phyloP scores from a whole-genome alignment of 2,329 filamentous ascomycete genomes.

The Penicillium sp. region DNA sequence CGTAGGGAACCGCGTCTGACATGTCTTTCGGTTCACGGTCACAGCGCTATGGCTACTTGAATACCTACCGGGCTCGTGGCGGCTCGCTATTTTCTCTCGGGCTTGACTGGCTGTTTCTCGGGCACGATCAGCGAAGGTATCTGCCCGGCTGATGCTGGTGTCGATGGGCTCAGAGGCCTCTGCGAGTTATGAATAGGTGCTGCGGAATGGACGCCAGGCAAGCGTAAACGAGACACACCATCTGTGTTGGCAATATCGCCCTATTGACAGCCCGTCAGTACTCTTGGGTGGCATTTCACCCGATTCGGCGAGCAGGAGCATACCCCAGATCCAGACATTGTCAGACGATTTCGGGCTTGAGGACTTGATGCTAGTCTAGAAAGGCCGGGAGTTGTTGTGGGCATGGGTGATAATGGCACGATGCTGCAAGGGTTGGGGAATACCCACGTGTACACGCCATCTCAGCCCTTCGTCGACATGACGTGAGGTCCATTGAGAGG shows the following conservation, averaged over 20 bases:
- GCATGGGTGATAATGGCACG: not conserved
- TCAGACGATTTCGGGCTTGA: not conserved
- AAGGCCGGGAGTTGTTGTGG: no score
- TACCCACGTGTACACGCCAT: not conserved
- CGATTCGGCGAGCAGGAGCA: no score
- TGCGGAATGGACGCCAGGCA: no score
- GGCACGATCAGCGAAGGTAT: slow-evolving; percentile 10
- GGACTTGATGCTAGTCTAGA: no score
- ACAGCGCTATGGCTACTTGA: not conserved
- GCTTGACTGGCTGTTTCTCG: slow-evolving; percentile 20
- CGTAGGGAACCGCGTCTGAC: no score
- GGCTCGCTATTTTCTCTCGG: slow-evolving; percentile 17
- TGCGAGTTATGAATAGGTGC: slow-evolving; percentile 1
- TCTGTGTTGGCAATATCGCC: slow-evolving; percentile 11
- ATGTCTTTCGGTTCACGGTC: no score
- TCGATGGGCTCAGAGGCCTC: slow-evolving; percentile 19
- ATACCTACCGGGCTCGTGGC: slow-evolving; percentile 23
- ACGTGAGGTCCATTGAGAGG: slow-evolving; percentile 2
- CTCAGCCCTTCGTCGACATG: slow-evolving; percentile 3
- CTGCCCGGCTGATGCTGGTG: slow-evolving; percentile 14
- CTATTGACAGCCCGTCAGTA: slow-evolving; percentile 4
- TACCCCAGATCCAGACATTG: slow-evolving; percentile 19
- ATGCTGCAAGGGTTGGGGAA: not conserved
- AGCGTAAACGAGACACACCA: slow-evolving; percentile 3
- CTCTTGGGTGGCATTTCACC: not conserved